Evolutionary conservation across 139 green algal genomes (phyloP).

Genomic region (Chlamydomonas asymmetrica): DNA sequence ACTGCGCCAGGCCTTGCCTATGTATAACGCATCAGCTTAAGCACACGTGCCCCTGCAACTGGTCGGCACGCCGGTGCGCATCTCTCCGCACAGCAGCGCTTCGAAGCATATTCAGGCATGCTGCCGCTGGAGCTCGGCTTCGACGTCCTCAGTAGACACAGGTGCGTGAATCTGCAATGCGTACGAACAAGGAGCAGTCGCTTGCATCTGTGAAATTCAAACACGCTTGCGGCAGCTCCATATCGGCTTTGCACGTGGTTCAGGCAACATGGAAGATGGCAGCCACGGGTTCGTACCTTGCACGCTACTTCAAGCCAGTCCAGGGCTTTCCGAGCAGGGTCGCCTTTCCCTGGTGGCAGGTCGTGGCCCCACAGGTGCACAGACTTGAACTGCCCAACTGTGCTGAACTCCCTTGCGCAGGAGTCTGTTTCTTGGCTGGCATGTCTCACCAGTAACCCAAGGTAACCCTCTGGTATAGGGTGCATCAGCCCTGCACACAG

Average conservation of each 20-base stretch:
- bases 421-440: not conserved
- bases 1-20: too few relatives aligned
- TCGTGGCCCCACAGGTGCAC: conserved; percentile 7
- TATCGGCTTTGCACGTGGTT: too few relatives aligned
- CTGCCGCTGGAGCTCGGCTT: not conserved
- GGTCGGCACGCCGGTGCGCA: too few relatives aligned
- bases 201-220: not conserved
- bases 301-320: conserved; percentile 1
- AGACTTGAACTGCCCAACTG: not conserved
- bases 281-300: not conserved
- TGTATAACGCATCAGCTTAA: too few relatives aligned
- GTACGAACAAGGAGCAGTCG: not conserved
- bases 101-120: not conserved
- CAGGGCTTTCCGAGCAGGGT: not conserved
- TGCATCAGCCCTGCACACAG: too few relatives aligned
- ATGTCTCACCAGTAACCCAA: not conserved
- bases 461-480: conserved; percentile 4
- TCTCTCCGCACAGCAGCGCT: too few relatives aligned
- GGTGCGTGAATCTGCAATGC: not conserved
- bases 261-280: not conserved
- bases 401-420: not conserved
- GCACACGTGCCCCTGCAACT: too few relatives aligned
- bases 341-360: not conserved
- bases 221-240: not conserved
- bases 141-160: not conserved